Conservation (phyloP, 192 early-diverging fungal species). For the Coemansia asiatica region DNA sequence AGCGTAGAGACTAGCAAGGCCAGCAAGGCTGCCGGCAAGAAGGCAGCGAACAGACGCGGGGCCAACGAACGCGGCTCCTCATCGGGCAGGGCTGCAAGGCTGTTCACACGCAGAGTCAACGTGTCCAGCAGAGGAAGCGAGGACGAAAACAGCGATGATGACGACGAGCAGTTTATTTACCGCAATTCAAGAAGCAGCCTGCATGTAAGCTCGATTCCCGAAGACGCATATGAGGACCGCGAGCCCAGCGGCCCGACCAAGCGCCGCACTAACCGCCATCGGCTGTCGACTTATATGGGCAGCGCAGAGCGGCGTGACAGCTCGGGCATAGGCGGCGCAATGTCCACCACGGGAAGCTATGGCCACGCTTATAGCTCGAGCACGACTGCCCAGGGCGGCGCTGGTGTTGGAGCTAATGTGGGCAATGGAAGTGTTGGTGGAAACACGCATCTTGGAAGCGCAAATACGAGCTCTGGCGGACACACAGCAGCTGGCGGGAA, state of each 20-base stretch:
- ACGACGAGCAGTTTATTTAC: slow-evolving; percentile 55
- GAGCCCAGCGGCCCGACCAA: slow-evolving; percentile 24
- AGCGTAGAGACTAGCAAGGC: slow-evolving; percentile 30
- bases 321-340: slow-evolving; percentile 26
- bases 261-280: slow-evolving; percentile 42
- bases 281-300: slow-evolving; percentile 42
- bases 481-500: not conserved
- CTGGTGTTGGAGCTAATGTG: not conserved
- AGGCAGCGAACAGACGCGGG: slow-evolving; percentile 12
- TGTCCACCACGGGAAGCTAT: slow-evolving; percentile 28
- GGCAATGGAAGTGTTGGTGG: slow-evolving; percentile 2
- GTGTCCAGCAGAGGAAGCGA: slow-evolving; percentile 50
- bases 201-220: slow-evolving; percentile 53
- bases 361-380: slow-evolving; percentile 27
- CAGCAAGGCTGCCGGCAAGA: slow-evolving; percentile 16
- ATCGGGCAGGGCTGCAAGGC: slow-evolving; percentile 19
- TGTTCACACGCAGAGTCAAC: slow-evolving; percentile 37
- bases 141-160: slow-evolving; percentile 39
- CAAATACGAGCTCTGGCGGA: slow-evolving; percentile 6
- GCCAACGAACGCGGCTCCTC: slow-evolving; percentile 20
- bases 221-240: slow-evolving; percentile 31
- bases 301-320: slow-evolving; percentile 38
- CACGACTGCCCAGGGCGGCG: slow-evolving; percentile 16
- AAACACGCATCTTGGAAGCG: no score
- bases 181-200: slow-evolving; percentile 54